Evolutionary conservation across 352 stramenopile species (phyloP).

Genomic region (Poterioochromonas sp.): DNA sequence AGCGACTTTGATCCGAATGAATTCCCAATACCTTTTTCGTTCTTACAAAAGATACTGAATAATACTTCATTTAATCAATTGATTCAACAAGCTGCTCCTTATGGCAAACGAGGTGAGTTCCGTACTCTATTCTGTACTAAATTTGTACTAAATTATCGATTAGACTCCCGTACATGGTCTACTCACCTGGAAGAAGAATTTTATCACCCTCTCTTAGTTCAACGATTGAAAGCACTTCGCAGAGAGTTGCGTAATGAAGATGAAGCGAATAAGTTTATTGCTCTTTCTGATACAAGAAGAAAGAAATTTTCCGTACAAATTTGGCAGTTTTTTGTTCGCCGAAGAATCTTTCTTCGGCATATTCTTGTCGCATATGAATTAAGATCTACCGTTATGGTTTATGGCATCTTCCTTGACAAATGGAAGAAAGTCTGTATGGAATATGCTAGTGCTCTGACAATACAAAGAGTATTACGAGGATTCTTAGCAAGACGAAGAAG

Average conservation of each 20-base stretch:
- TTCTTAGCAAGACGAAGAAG: neutral
- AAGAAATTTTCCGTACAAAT: neutral
- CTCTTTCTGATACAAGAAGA: neutral
- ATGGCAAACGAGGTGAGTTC: slow-evolving; percentile 20
- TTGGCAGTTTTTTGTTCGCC: neutral
- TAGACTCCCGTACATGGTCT: slow-evolving; percentile 16
- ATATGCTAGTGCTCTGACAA: neutral
- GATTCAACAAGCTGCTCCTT: neutral
- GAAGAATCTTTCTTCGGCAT: neutral
- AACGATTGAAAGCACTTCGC: neutral
- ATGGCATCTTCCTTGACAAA: slow-evolving; percentile 5
- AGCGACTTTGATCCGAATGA: slow-evolving; percentile 1
- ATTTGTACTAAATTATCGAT: neutral
- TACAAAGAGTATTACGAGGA: slow-evolving; percentile 4
- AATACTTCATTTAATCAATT: neutral
- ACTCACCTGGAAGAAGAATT: slow-evolving; percentile 20
- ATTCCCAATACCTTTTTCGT: neutral
- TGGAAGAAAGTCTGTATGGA: neutral
- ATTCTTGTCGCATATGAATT: neutral
- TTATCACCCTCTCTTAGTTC: slow-evolving; percentile 26
- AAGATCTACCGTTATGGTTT: neutral
- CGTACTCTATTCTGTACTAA: neutral
- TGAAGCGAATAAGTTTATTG: neutral
- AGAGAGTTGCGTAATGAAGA: slow-evolving; percentile 1
- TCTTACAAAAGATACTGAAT: slow-evolving; percentile 26